Evolutionary conservation across 2,329 filamentous ascomycete genomes (phyloP).

Genomic region (Xylariaceae sp.): DNA sequence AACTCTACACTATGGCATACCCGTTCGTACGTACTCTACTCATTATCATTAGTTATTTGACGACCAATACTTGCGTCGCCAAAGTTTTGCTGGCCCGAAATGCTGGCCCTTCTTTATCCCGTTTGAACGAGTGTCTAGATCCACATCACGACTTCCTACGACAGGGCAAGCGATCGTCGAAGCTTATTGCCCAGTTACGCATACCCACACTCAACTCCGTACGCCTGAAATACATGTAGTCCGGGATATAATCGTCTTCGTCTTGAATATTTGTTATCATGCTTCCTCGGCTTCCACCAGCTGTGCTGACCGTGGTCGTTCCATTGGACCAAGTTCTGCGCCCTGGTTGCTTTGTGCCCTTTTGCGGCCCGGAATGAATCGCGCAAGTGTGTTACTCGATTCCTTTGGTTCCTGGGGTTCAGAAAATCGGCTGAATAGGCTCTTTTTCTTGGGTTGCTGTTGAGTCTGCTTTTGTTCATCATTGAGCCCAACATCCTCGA

Average conservation of each 20-base stretch:
- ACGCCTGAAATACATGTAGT: constrained; percentile 23
- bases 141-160: too few relatives aligned
- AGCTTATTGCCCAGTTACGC: constrained; percentile 17
- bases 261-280: too few relatives aligned
- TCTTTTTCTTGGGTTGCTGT: constrained; percentile 61
- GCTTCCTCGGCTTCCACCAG: constrained; percentile 25
- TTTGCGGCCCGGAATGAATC: constrained; percentile 33
- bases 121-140: too few relatives aligned
- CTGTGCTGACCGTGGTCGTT: constrained; percentile 29
- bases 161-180: constrained; percentile 20
- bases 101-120: too few relatives aligned
- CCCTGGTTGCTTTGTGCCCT: constrained; percentile 33
- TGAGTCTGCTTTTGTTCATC: constrained; percentile 64
- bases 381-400: constrained; percentile 28
- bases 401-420: constrained; percentile 41
- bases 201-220: constrained; percentile 17
- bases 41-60: too few relatives aligned
- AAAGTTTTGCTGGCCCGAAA: too few relatives aligned
- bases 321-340: constrained; percentile 29
- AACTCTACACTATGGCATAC: too few relatives aligned
- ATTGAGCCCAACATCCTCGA: constrained; percentile 85
- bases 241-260: neutral
- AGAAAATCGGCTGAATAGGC: constrained; percentile 78
- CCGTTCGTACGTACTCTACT: too few relatives aligned
- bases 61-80: too few relatives aligned